These are phyloP conservation scores for Knufia fluminis DNA, from an alignment of 2,329 filamentous ascomycete species.

Conservation along the genomic window DNA sequence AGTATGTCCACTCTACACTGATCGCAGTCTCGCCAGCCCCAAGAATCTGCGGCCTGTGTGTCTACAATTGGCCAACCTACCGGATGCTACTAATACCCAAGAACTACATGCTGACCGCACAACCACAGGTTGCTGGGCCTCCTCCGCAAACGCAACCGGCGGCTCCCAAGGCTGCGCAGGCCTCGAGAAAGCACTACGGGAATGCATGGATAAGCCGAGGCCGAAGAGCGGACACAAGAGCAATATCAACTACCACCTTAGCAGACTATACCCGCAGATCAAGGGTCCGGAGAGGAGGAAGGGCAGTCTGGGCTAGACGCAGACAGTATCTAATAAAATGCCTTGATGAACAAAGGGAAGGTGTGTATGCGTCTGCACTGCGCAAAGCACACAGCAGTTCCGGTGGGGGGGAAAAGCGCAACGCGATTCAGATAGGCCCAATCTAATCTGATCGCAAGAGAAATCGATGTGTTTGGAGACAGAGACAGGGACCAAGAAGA, in stretches of 20 bases:
- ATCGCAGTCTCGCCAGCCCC: not conserved
- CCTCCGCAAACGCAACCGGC: conserved; percentile 26
- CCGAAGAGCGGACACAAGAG: conserved; percentile 32
- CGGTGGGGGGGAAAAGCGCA: not conserved
- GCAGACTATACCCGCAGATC: conserved; percentile 65
- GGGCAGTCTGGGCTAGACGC: conserved; percentile 27
- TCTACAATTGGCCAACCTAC: too few relatives aligned
- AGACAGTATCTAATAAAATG: not conserved
- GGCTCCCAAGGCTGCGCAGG: conserved; percentile 39
- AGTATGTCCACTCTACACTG: conserved; percentile 40
- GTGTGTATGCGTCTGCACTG: too few relatives aligned
- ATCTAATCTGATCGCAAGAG: too few relatives aligned
- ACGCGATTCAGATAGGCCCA: too few relatives aligned
- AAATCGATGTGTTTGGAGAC: too few relatives aligned
- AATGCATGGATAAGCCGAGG: conserved; percentile 81
- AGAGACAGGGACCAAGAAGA: too few relatives aligned
- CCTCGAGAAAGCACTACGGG: conserved; percentile 52
- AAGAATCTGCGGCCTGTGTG: too few relatives aligned
- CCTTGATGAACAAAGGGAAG: too few relatives aligned
- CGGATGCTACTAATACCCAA: too few relatives aligned
- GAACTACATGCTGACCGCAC: too few relatives aligned
- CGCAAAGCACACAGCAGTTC: not conserved
- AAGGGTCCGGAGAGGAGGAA: conserved; percentile 61
- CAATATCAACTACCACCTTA: conserved; percentile 85
- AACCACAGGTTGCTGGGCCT: conserved; percentile 40